Evolutionary conservation across 192 early-diverging fungal species (phyloP).

Genomic region (Backusella tuberculispora): DNA sequence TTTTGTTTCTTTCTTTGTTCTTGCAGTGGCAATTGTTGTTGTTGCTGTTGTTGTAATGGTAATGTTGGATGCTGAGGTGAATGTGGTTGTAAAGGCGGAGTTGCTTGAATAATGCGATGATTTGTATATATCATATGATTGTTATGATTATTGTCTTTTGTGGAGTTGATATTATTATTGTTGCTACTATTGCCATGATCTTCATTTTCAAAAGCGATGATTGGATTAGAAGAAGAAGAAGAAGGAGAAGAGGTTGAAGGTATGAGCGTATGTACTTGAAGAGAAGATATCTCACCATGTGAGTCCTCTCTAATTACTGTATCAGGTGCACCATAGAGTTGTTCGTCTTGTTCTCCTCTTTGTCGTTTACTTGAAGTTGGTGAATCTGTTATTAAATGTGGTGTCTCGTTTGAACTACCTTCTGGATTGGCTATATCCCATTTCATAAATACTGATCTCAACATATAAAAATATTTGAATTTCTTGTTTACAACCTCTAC

Average conservation of each 20-base stretch:
- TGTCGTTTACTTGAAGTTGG: neutral
- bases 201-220: neutral
- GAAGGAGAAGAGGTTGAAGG: too few species aligned
- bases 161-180: neutral
- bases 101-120: too few species aligned
- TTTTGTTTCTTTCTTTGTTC: neutral
- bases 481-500: neutral
- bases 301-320: neutral
- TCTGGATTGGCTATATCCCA: neutral
- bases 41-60: too few species aligned
- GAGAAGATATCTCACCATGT: neutral
- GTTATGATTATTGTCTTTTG: too few species aligned
- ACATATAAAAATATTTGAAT: neutral
- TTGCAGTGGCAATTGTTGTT: neutral
- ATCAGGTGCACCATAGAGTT: neutral
- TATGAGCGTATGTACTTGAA: neutral
- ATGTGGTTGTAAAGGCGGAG: too few species aligned
- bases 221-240: neutral
- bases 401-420: neutral
- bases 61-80: too few species aligned
- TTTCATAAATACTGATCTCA: neutral
- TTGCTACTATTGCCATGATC: neutral
- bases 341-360: neutral
- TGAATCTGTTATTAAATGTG: neutral
- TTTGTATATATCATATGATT: too few species aligned